phyloP scores from a whole-genome alignment of 164 flowering plant genomes.

The Taxillus chinensis region DNA sequence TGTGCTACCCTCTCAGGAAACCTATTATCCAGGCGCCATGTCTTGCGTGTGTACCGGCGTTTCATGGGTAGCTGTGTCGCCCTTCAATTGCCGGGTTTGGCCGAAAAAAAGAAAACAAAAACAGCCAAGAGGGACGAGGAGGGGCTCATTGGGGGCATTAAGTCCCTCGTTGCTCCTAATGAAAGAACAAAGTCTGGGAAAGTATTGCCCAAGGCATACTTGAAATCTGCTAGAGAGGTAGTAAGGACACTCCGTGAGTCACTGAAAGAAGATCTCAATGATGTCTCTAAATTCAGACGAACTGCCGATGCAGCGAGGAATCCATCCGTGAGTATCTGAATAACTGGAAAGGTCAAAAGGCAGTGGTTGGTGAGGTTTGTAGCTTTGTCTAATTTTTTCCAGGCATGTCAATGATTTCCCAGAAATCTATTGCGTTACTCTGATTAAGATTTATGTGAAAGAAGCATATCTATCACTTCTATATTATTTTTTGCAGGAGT shows the following conservation, averaged over 20 bases:
- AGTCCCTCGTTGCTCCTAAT: conserved; percentile 75
- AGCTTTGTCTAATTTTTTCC: neutral
- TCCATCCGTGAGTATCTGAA: conserved; percentile 73
- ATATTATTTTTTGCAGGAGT: conserved; percentile 44
- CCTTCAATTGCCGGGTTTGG: conserved; percentile 26
- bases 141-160: conserved; percentile 53
- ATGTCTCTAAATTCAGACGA: conserved; percentile 68
- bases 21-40: too few species aligned
- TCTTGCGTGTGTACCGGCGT: too few species aligned
- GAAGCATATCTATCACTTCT: neutral
- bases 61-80: too few species aligned
- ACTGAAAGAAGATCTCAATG: conserved; percentile 66
- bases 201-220: conserved; percentile 83
- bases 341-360: conserved; percentile 64
- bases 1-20: too few species aligned
- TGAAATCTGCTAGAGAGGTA: conserved; percentile 86
- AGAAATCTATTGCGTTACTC: too few species aligned
- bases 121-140: conserved; percentile 27
- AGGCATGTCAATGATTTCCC: too few species aligned
- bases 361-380: conserved; percentile 51
- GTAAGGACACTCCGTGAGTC: conserved; percentile 80
- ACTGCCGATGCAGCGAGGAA: conserved; percentile 92
- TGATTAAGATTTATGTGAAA: too few species aligned
- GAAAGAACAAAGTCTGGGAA: conserved; percentile 88
- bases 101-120: conserved; percentile 37